Percentiles rank a stretch among this genome's conserved stretches.
These are phyloP conservation scores for Lipomyces spencermartinsiae DNA, from an alignment of 805 yeast genomes.

Conservation along the genomic window DNA sequence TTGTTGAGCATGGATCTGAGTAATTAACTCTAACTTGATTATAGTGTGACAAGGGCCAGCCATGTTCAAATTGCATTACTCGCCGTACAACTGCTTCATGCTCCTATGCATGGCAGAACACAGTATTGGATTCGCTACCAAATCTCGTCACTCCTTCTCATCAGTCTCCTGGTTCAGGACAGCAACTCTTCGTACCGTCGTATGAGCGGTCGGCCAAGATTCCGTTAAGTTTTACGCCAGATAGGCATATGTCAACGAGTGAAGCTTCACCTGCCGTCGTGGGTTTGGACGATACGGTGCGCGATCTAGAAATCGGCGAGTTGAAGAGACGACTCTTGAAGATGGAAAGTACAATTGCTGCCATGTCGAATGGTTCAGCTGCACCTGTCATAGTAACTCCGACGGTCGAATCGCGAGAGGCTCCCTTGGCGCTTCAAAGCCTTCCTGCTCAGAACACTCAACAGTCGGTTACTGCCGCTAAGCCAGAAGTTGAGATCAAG, in stretches of 20 bases:
- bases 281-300: not conserved
- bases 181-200: no score
- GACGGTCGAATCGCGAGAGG: not conserved
- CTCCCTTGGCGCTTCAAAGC: not conserved
- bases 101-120: conserved; percentile 32
- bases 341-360: conserved; percentile 16
- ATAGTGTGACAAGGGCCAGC: conserved; percentile 35
- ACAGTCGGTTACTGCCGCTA: not conserved
- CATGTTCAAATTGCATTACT: conserved; percentile 33
- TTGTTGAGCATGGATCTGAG: not conserved
- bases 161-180: no score
- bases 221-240: no score
- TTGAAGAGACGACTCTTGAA: conserved; percentile 26
- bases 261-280: no score
- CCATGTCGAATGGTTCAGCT: no score
- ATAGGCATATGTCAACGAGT: no score
- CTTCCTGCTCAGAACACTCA: not conserved
- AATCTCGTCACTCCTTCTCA: no score
- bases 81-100: conserved; percentile 30
- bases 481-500: conserved; percentile 25
- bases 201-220: no score
- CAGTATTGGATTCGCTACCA: conserved; percentile 12
- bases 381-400: not conserved
- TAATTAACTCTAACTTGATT: not conserved
- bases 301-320: conserved; percentile 20